These are phyloP conservation scores for Heimioporus sp. DNA, from an alignment of 768 basidiomycete species.

Conservation along the genomic window DNA sequence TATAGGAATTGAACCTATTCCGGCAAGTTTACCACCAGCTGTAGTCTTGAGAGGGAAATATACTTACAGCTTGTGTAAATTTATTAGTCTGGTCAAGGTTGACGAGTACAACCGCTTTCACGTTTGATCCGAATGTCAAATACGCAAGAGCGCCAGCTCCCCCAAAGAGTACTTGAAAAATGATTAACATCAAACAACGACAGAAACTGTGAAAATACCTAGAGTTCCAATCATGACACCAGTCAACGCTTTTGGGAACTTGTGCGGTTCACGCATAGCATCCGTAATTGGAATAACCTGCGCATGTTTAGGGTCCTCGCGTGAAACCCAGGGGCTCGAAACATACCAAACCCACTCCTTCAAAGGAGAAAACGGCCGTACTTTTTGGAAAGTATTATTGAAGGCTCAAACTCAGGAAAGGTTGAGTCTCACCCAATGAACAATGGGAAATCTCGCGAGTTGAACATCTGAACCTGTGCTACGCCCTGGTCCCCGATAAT, in stretches of 20 bases:
- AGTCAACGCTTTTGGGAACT: slow-evolving; percentile 85
- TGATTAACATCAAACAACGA: slow-evolving; percentile 4
- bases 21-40: not conserved
- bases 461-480: slow-evolving; percentile 83
- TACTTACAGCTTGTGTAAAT: slow-evolving; percentile 81
- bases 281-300: slow-evolving; percentile 95
- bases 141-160: slow-evolving; percentile 88
- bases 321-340: not conserved
- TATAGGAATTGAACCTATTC: slow-evolving; percentile 78
- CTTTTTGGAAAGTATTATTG: slow-evolving; percentile 37
- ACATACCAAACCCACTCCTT: slow-evolving; percentile 89
- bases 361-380: slow-evolving; percentile 97
- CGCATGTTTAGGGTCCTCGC: not conserved
- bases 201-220: slow-evolving; percentile 34
- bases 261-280: slow-evolving; percentile 92
- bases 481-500: slow-evolving; percentile 68
- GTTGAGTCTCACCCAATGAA: slow-evolving; percentile 73
- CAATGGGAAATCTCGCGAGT: slow-evolving; percentile 83
- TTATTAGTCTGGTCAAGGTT: slow-evolving; percentile 83
- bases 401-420: not conserved
- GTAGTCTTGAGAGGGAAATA: slow-evolving; percentile 16
- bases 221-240: slow-evolving; percentile 89
- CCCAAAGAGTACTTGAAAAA: slow-evolving; percentile 68
- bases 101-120: slow-evolving; percentile 92
- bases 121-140: slow-evolving; percentile 79